A percentile compares a stretch with the other conserved stretches of the same genome.
Conservation (phyloP, 208 protist genomes). For the Lotmaria passim region DNA sequence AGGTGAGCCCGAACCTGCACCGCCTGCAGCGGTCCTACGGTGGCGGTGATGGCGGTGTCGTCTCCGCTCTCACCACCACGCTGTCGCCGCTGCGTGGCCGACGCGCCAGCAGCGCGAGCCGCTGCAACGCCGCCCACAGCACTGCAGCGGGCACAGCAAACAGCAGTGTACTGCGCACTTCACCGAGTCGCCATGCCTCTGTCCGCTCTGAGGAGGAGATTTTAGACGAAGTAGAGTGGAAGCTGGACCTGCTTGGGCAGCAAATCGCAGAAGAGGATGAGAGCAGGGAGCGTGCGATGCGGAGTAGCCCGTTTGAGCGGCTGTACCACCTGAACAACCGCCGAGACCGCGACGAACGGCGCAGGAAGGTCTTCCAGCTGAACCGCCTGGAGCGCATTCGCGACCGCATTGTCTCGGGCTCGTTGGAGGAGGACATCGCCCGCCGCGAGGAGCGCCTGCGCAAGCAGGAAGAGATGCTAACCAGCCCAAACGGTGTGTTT, state of each 20-base stretch:
- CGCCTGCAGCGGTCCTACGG: not conserved
- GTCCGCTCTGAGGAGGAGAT: conserved; percentile 39
- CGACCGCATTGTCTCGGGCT: conserved; percentile 53
- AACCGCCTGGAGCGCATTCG: conserved; percentile 58
- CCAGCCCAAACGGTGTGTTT: conserved; percentile 54
- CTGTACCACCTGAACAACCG: conserved; percentile 89
- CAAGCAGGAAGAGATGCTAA: conserved; percentile 43
- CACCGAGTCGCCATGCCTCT: conserved; percentile 8
- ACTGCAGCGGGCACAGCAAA: not conserved
- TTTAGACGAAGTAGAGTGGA: conserved; percentile 53
- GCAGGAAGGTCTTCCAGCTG: conserved; percentile 50
- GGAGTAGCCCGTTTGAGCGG: conserved; percentile 59
- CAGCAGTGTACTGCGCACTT: conserved; percentile 1
- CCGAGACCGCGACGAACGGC: conserved; percentile 70
- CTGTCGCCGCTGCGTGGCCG: conserved; percentile 9
- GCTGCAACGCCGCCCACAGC: not conserved
- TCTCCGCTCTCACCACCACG: not conserved
- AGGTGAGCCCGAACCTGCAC: not conserved
- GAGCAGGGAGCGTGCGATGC: conserved; percentile 46
- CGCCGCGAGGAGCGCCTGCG: conserved; percentile 44
- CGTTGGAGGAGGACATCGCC: conserved; percentile 42
- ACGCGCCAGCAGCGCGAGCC: not conserved
- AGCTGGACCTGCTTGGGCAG: conserved; percentile 43
- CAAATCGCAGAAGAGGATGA: conserved; percentile 45
- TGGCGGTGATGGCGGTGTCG: no score